Conservation (phyloP, 1,284 basidiomycete genomes). For the Cutaneotrichosporon sp. region DNA sequence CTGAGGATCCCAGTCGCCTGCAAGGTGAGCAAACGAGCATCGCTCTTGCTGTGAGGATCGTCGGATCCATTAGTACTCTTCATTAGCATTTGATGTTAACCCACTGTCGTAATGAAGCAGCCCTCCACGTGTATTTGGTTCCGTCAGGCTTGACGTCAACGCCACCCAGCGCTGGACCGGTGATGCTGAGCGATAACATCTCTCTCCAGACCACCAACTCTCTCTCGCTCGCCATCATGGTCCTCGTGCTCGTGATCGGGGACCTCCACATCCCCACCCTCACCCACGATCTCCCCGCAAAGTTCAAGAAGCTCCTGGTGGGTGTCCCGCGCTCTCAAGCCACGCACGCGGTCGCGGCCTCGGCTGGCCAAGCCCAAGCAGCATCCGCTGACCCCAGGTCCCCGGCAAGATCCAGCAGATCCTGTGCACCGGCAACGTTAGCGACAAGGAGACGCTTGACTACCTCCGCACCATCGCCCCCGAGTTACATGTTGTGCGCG, state of each 20-base stretch:
- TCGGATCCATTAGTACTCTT: too few species aligned
- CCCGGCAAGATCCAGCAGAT: slow-evolving; percentile 99
- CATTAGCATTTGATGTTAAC: too few species aligned
- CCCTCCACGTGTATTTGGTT: background rate
- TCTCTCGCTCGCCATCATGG: slow-evolving; percentile 55
- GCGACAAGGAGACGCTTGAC: slow-evolving; percentile 95
- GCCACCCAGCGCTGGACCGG: background rate
- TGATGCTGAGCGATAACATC: background rate
- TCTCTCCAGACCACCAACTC: background rate
- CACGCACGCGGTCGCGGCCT: background rate
- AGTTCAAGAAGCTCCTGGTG: slow-evolving; percentile 95
- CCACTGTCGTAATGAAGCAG: too few species aligned
- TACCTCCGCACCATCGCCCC: slow-evolving; percentile 96
- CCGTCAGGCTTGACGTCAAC: slow-evolving; percentile 11
- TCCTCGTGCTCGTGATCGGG: slow-evolving; percentile 89
- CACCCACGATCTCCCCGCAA: slow-evolving; percentile 83
- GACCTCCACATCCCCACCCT: slow-evolving; percentile 90
- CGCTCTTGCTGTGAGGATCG: too few species aligned
- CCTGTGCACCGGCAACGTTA: slow-evolving; percentile 95
- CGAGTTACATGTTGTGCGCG: slow-evolving; percentile 88
- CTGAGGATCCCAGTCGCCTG: too few species aligned
- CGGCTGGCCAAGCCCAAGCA: too few species aligned
- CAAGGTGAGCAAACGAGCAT: too few species aligned
- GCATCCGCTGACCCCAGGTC: slow-evolving; percentile 56
- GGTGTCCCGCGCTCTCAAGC: slow-evolving; percentile 19